phyloP scores from a whole-genome alignment of 2,329 filamentous ascomycete species.

The Fonsecaea pedrosoi region DNA sequence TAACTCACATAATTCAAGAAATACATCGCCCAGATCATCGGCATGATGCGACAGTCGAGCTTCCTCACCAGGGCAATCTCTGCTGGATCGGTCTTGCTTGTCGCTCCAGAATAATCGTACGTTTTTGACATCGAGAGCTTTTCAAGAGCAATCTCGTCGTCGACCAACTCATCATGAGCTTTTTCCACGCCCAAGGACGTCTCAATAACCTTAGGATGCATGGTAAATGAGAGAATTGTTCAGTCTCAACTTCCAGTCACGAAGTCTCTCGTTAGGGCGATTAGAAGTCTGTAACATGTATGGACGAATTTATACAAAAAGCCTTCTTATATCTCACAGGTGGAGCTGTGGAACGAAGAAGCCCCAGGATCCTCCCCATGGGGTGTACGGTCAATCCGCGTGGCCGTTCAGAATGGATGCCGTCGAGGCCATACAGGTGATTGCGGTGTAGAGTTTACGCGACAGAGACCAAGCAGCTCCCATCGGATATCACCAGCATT shows the following conservation, averaged over 20 bases:
- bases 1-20: slow-evolving; percentile 44
- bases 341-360: neutral
- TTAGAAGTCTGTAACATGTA: neutral
- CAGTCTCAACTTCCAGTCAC: neutral
- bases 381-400: neutral
- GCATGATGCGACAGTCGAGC: slow-evolving; percentile 49
- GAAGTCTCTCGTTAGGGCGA: neutral
- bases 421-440: neutral
- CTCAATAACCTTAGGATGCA: slow-evolving; percentile 1
- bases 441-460: slow-evolving; percentile 4
- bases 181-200: neutral
- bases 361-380: neutral
- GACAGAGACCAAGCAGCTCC: neutral
- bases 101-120: slow-evolving; percentile 50
- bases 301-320: neutral
- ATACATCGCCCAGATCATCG: slow-evolving; percentile 50
- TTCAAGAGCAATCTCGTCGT: neutral
- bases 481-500: neutral
- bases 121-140: neutral
- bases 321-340: neutral
- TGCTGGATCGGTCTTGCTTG: slow-evolving; percentile 48
- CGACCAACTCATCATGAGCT: slow-evolving; percentile 9
- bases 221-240: neutral
- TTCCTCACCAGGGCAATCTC: slow-evolving; percentile 50
- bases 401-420: neutral